Conservation (phyloP, 2,329 filamentous ascomycete genomes). For the Claviceps quebecensis region DNA sequence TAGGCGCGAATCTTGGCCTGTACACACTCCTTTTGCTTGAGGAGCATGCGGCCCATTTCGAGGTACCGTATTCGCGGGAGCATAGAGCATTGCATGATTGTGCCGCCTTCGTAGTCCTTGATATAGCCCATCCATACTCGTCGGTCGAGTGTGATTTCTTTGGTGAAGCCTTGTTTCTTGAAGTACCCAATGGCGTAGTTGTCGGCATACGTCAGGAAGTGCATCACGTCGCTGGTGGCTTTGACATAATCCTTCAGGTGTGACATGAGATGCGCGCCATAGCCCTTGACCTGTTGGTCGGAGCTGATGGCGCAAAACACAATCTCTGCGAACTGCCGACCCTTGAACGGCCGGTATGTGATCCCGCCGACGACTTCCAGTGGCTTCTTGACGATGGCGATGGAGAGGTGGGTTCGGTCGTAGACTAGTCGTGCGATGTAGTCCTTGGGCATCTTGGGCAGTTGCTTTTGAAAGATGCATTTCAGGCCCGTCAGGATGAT, state of each 20-base stretch:
- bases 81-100: conserved; percentile 99
- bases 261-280: conserved; percentile 94
- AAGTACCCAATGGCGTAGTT: conserved; percentile 99
- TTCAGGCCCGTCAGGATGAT: conserved; percentile 94
- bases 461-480: conserved; percentile 95
- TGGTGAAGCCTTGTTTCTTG: conserved; percentile 98
- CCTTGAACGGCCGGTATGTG: conserved; percentile 88
- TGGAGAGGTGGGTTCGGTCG: conserved; percentile 88
- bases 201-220: conserved; percentile 96
- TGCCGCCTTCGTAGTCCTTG: conserved; percentile 97
- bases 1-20: conserved; percentile 90
- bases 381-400: conserved; percentile 94
- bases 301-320: conserved; percentile 97
- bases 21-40: conserved; percentile 94
- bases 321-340: conserved; percentile 88
- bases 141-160: conserved; percentile 86
- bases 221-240: conserved; percentile 91
- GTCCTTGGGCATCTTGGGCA: conserved; percentile 98
- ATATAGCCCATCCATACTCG: conserved; percentile 98
- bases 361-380: conserved; percentile 94
- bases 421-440: conserved; percentile 97
- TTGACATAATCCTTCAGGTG: conserved; percentile 98
- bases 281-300: conserved; percentile 97
- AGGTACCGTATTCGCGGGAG: conserved; percentile 88
- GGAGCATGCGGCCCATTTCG: conserved; percentile 80